Base-by-base conservation (phyloP, 176 grass and related monocot species). In the Triticum monococcum region DNA sequence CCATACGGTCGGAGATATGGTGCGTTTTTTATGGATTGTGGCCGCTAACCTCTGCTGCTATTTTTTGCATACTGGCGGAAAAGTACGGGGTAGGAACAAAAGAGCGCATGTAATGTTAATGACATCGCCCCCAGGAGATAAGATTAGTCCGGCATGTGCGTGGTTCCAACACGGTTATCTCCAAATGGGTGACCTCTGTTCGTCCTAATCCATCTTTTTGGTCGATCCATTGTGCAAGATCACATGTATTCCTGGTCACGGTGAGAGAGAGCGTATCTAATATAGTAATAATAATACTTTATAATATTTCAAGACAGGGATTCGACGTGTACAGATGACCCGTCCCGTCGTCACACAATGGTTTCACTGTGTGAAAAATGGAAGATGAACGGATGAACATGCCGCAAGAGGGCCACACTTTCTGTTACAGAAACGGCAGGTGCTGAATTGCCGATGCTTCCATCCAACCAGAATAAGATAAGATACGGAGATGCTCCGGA, bases 391-490 rank as follows among this genome's bases (percentile, higher is more conserved):
- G 22, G 68, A 41, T 37, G 32, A 38, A 38, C 68, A 38, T 41
- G 22, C 37, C 6, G 36, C 37, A 37, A 23, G 66, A 68, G 66
- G 31, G 1, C 7, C 13, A 68, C 30, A 8, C 30, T 35, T 68
- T 35, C 68, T 38, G 43, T 7, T 56, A 13, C 22, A 17, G 16
- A 57, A 52, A 68, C 20, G 64, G 73, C 72, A 66, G 23, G 16
- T 36, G 22, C 31, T 40, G 37, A 40, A 40, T 9, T 40, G 37
- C 37, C 22, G 56, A 79, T 23, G 79, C 24, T 59, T 18, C 54
- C 48, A 9, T 80, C 60, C 79, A 33, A 5, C 43, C 26, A 7
- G 46, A 85, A 78, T 68, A 68, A 37, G 61, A 78, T 68, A 68
- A 37, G 61, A 57, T 38, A 57, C 1, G n/a, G 14, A 35, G 28